A percentile compares a stretch with the other conserved stretches of the same genome.
These are phyloP conservation scores for Penicillium chermesinum DNA, from an alignment of 495 filamentous ascomycete genomes.

Conservation along the genomic window DNA sequence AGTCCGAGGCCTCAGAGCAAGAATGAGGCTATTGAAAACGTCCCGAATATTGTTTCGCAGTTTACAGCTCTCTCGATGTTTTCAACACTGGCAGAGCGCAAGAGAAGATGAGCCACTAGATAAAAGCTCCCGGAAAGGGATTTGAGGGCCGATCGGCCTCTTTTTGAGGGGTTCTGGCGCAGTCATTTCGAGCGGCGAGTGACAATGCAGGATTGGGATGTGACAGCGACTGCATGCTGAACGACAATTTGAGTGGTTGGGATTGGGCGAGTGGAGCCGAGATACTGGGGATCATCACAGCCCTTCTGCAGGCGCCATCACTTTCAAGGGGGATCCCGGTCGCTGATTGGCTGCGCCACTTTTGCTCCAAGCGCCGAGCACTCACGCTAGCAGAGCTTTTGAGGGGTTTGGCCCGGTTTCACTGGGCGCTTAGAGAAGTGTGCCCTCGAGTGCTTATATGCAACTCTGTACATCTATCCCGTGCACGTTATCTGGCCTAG, in stretches of 20 bases:
- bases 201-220: constrained; percentile 27
- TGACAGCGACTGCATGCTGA: constrained; percentile 33
- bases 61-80: no score
- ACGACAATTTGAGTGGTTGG: constrained; percentile 12
- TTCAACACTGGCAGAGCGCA: background rate
- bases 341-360: constrained; percentile 14
- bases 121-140: constrained; percentile 17
- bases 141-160: constrained; percentile 26
- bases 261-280: constrained; percentile 9
- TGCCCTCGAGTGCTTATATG: background rate
- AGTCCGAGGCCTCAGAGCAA: no score
- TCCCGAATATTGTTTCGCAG: no score
- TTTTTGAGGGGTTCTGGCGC: constrained; percentile 34
- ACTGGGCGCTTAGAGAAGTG: constrained; percentile 10
- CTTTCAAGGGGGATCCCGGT: background rate
- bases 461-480: no score
- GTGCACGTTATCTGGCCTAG: no score
- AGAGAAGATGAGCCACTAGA: background rate
- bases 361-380: constrained; percentile 18
- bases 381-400: constrained; percentile 11
- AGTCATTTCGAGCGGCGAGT: constrained; percentile 29
- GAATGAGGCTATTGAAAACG: no score
- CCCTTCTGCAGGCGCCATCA: constrained; percentile 21
- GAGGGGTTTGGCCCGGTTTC: constrained; percentile 2
- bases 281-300: constrained; percentile 27